These are phyloP conservation scores for Fusarium penzigii DNA, from an alignment of 2,329 filamentous ascomycete genomes.

Conservation along the genomic window DNA sequence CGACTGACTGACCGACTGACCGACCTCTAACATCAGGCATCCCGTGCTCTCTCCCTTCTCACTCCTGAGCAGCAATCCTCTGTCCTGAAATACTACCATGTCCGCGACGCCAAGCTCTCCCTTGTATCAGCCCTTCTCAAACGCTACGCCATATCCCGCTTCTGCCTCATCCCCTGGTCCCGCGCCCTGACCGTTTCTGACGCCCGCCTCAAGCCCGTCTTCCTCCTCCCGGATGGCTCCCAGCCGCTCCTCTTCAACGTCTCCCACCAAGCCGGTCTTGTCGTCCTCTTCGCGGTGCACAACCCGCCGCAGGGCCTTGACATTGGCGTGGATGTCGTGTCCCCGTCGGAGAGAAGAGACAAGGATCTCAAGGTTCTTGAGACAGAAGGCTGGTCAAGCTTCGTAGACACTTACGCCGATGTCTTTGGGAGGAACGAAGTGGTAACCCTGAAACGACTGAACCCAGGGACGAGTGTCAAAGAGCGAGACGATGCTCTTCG, in stretches of 20 bases:
- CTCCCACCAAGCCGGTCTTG: conserved; percentile 75
- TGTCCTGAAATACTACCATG: conserved; percentile 63
- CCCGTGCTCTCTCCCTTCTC: conserved; percentile 55
- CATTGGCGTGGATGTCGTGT: conserved; percentile 76
- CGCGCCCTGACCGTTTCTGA: conserved; percentile 58
- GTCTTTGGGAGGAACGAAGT: conserved; percentile 67
- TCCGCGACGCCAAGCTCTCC: conserved; percentile 73
- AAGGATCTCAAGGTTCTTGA: conserved; percentile 60
- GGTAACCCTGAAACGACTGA: conserved; percentile 56
- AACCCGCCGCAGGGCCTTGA: conserved; percentile 39
- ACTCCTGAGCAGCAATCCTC: conserved; percentile 54
- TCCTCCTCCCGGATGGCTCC: conserved; percentile 47
- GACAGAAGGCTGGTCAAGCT: conserved; percentile 62
- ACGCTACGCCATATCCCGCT: conserved; percentile 64
- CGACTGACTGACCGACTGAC: not conserved
- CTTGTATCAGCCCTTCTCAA: conserved; percentile 74
- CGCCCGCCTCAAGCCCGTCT: conserved; percentile 55
- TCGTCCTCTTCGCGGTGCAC: conserved; percentile 61
- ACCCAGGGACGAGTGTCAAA: conserved; percentile 23
- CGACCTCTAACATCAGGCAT: conserved; percentile 42
- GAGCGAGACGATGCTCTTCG: conserved; percentile 59
- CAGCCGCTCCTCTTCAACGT: conserved; percentile 70
- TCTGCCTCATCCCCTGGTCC: conserved; percentile 61
- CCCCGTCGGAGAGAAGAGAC: conserved; percentile 67
- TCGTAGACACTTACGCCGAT: conserved; percentile 71